Evolutionary conservation across 352 stramenopile species (phyloP).

Genomic region (Bremia lactucae): DNA sequence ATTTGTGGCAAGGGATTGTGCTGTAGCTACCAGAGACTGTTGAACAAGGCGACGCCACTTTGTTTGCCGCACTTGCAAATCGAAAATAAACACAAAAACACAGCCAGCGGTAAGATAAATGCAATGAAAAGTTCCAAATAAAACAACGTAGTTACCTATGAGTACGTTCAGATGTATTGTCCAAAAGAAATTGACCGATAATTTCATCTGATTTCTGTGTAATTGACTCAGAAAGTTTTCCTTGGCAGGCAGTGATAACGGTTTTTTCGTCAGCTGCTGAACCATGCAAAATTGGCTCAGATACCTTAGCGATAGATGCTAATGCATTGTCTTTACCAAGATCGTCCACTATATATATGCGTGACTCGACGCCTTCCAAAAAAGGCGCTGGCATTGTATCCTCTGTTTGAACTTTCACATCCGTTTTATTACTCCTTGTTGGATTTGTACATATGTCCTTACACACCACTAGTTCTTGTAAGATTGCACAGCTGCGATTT

Average conservation of each 20-base stretch:
- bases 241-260: background rate
- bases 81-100: slow-evolving; percentile 1
- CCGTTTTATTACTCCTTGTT: slow-evolving; percentile 6
- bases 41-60: background rate
- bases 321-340: background rate
- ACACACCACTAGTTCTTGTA: background rate
- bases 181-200: slow-evolving; percentile 15
- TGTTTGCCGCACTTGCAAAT: slow-evolving; percentile 12
- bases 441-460: slow-evolving; percentile 16
- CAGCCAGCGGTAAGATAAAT: background rate
- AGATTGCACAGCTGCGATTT: background rate
- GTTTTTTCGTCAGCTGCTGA: slow-evolving; percentile 1
- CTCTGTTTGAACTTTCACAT: slow-evolving; percentile 13
- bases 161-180: slow-evolving; percentile 16
- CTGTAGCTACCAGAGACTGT: slow-evolving; percentile 13
- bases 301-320: background rate
- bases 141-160: slow-evolving; percentile 21
- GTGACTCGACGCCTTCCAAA: slow-evolving; percentile 6
- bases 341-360: background rate
- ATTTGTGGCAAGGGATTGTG: slow-evolving; percentile 34
- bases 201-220: slow-evolving; percentile 4
- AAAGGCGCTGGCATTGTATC: slow-evolving; percentile 1
- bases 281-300: background rate
- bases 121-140: background rate
- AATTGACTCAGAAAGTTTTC: background rate